phyloP scores from a whole-genome alignment of 306 rosid species.

The Ormosia emarginata region DNA sequence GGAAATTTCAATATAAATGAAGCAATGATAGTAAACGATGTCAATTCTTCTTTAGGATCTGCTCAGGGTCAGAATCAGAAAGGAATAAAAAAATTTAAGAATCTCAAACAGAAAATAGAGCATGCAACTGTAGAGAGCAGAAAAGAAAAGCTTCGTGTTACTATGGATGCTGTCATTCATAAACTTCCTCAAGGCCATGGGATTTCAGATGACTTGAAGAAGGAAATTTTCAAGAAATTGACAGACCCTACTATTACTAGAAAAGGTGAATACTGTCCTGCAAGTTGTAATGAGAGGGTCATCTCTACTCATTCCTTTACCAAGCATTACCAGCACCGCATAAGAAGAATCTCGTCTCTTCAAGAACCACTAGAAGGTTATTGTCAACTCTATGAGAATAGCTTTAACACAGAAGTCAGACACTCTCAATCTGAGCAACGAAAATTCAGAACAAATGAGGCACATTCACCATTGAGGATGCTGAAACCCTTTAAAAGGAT shows the following conservation, averaged over 20 bases:
- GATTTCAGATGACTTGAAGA: slow-evolving; percentile 14
- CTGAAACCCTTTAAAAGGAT: background rate
- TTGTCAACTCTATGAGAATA: background rate
- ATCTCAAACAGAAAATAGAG: slow-evolving; percentile 27
- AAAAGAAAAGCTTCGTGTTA: slow-evolving; percentile 18
- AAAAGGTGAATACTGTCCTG: background rate
- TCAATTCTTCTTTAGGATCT: background rate
- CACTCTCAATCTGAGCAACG: background rate
- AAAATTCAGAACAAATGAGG: background rate
- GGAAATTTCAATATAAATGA: slow-evolving; percentile 14
- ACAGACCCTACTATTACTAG: background rate
- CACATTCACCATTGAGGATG: background rate
- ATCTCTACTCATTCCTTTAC: background rate
- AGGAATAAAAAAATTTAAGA: background rate
- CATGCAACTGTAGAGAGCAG: slow-evolving; percentile 6
- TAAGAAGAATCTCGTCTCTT: slow-evolving; percentile 21
- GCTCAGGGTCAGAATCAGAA: background rate
- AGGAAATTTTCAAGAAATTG: slow-evolving; percentile 22
- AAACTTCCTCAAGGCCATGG: slow-evolving; percentile 33
- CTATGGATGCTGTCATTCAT: slow-evolving; percentile 24
- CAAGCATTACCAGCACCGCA: background rate
- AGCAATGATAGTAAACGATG: background rate
- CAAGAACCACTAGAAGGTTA: slow-evolving; percentile 27
- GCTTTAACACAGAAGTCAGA: background rate
- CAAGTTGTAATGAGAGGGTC: background rate